Percentiles rank a stretch among this genome's conserved stretches.
These are phyloP conservation scores for Alternaria sp. DNA, from an alignment of 2,329 filamentous ascomycete genomes.

Conservation along the genomic window DNA sequence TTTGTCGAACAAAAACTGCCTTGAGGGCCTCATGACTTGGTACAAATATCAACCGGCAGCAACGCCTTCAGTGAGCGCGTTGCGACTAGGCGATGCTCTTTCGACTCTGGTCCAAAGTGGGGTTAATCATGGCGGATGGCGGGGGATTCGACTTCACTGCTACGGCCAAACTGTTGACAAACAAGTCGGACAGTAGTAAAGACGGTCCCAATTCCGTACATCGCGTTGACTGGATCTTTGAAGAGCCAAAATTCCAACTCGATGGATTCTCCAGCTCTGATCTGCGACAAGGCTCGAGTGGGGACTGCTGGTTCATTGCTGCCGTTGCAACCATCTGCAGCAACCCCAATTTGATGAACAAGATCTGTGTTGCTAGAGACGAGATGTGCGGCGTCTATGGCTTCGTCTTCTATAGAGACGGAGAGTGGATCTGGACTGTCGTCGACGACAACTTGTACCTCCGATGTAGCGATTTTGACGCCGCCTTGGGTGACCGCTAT, in stretches of 20 bases:
- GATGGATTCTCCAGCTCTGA: slow-evolving; percentile 79
- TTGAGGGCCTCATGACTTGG: slow-evolving; percentile 50
- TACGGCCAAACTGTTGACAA: slow-evolving; percentile 68
- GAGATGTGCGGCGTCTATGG: slow-evolving; percentile 81
- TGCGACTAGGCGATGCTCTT: slow-evolving; percentile 34
- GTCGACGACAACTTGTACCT: slow-evolving; percentile 91
- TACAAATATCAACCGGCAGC: slow-evolving; percentile 63
- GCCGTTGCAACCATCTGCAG: slow-evolving; percentile 79
- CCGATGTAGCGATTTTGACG: slow-evolving; percentile 78
- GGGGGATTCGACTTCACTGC: slow-evolving; percentile 45
- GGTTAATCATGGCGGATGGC: slow-evolving; percentile 33
- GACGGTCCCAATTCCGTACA: slow-evolving; percentile 38
- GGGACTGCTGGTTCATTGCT: slow-evolving; percentile 87
- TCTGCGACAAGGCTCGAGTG: slow-evolving; percentile 77
- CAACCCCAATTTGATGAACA: slow-evolving; percentile 73
- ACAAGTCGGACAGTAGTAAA: slow-evolving; percentile 29
- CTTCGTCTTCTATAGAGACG: slow-evolving; percentile 77
- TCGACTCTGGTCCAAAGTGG: slow-evolving; percentile 36
- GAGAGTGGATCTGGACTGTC: slow-evolving; percentile 82
- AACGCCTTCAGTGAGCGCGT: slow-evolving; percentile 21
- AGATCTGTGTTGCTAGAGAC: slow-evolving; percentile 75
- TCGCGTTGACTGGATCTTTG: slow-evolving; percentile 73
- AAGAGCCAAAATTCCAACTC: slow-evolving; percentile 76
- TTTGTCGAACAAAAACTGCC: slow-evolving; percentile 58
- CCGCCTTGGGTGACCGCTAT: slow-evolving; percentile 71